Conservation (phyloP, 75 land plant genomes). For the Chamaecyparis obtusa region DNA sequence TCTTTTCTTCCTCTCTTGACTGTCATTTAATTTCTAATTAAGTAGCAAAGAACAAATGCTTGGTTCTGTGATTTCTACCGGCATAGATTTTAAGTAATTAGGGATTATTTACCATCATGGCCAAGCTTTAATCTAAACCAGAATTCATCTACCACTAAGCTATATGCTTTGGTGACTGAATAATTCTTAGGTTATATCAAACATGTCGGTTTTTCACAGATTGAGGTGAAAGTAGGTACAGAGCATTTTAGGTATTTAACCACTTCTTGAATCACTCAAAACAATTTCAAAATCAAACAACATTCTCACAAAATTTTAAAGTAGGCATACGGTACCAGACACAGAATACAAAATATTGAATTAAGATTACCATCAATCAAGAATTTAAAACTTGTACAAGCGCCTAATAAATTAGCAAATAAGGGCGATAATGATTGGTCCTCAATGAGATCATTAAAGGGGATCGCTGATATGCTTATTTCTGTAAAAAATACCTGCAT, state of each 20-base stretch:
- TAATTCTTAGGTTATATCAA: background rate
- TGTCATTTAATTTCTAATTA: no score
- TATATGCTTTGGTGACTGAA: background rate
- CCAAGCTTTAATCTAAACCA: background rate
- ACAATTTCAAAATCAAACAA: no score
- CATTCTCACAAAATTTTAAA: background rate
- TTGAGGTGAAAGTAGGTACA: background rate
- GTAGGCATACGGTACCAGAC: background rate
- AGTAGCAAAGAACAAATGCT: no score
- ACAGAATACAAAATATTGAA: background rate
- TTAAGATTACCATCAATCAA: background rate
- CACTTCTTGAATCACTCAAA: no score
- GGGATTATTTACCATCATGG: background rate
- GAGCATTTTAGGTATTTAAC: background rate
- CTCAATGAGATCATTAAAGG: background rate
- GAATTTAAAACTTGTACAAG: background rate
- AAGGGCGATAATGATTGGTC: background rate
- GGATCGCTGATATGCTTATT: background rate
- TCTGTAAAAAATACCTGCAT: slow-evolving; percentile 26
- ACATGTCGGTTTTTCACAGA: background rate
- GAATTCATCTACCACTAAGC: background rate
- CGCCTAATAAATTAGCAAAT: background rate
- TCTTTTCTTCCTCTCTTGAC: no score
- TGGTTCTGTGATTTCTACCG: no score
- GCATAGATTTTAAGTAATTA: no score